Evolutionary conservation across 1,284 basidiomycete genomes (phyloP).

Genomic region (Tylopilus sp.): DNA sequence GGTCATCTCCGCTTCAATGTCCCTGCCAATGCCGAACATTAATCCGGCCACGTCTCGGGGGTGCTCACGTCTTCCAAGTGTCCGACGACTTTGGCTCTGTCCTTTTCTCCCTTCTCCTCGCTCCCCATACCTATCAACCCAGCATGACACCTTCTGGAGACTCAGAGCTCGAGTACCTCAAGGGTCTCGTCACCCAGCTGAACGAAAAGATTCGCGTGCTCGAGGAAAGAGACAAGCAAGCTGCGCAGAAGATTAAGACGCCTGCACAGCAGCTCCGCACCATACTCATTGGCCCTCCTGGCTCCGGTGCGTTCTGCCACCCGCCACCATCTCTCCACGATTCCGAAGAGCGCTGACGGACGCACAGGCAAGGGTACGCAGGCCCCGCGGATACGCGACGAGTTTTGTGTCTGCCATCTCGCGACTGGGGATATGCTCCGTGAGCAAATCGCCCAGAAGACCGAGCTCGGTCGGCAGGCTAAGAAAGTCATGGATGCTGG

Average conservation of each 20-base stretch:
- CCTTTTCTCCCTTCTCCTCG: not conserved
- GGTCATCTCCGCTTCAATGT: not conserved
- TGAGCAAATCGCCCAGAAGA: constrained; percentile 88
- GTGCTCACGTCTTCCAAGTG: not conserved
- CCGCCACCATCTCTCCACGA: not conserved
- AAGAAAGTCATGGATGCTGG: constrained; percentile 99
- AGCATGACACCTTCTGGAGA: constrained; percentile 58
- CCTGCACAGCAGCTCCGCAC: constrained; percentile 82
- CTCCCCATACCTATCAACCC: not conserved
- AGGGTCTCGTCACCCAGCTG: constrained; percentile 78
- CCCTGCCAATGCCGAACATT: not conserved
- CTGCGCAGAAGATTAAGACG: constrained; percentile 45
- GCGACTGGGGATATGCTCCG: constrained; percentile 99
- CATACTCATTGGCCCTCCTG: constrained; percentile 94
- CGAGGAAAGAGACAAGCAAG: constrained; percentile 60
- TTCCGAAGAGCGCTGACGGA: too few relatives aligned
- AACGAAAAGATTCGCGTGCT: constrained; percentile 74
- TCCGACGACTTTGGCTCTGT: too few relatives aligned
- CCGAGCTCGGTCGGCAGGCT: constrained; percentile 83
- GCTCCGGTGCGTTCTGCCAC: constrained; percentile 68
- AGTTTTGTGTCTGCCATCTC: constrained; percentile 96
- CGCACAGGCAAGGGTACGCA: constrained; percentile 92
- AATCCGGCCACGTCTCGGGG: not conserved
- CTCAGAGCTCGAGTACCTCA: constrained; percentile 79
- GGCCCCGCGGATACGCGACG: constrained; percentile 88